Conservation (phyloP, 2,329 filamentous ascomycete species). For the Alternaria sp. region DNA sequence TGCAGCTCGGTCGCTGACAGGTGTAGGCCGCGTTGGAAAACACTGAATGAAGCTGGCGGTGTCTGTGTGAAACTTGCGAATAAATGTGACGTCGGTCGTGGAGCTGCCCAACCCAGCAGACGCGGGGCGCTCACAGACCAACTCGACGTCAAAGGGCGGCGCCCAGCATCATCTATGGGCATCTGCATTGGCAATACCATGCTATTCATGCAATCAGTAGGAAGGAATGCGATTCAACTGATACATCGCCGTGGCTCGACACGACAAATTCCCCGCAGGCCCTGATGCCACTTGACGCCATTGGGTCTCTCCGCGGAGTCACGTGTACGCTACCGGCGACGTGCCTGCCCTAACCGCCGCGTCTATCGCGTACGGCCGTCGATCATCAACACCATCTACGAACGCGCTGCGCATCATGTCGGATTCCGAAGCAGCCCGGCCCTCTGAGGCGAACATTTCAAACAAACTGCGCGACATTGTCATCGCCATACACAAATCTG, state of each 20-base stretch:
- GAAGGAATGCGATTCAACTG: background rate
- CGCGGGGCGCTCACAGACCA: conserved; percentile 12
- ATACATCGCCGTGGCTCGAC: background rate
- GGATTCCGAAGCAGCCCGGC: conserved; percentile 34
- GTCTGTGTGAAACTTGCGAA: conserved; percentile 15
- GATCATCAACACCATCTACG: conserved; percentile 12
- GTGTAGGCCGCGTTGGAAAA: conserved; percentile 5
- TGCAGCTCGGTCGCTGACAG: conserved; percentile 15
- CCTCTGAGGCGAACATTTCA: conserved; percentile 48
- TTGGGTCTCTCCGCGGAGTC: conserved; percentile 13
- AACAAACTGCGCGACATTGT: conserved; percentile 51
- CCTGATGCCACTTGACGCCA: conserved; percentile 8
- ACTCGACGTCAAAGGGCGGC: background rate
- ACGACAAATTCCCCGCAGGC: background rate
- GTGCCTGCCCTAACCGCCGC: conserved; percentile 20
- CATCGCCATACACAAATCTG: conserved; percentile 47
- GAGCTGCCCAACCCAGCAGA: conserved; percentile 3
- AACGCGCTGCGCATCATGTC: conserved; percentile 37
- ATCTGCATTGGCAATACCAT: background rate
- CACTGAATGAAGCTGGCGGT: conserved; percentile 7
- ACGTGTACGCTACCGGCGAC: conserved; percentile 19
- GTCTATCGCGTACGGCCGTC: conserved; percentile 9
- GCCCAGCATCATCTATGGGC: background rate
- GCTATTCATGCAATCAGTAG: background rate
- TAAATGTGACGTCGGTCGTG: conserved; percentile 33